Evolutionary conservation across 2,329 filamentous ascomycete genomes (phyloP), one percentile per base, ranked within the genome.

Genomic region (Trichoderma brevicompactum): DNA sequence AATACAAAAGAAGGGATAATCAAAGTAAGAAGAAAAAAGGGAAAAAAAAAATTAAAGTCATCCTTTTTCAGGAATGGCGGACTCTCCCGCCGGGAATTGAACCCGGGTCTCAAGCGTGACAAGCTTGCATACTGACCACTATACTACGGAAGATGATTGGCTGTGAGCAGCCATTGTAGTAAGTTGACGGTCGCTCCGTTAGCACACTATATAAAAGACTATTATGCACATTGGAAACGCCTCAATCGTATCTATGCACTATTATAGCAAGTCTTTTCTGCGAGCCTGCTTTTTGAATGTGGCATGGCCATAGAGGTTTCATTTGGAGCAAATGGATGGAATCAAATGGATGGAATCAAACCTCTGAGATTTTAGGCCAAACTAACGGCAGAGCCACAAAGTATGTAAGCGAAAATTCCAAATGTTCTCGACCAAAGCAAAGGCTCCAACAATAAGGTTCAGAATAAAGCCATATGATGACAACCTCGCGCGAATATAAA

Each of bases 51-150:
- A 48, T 38, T 32, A 7, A 49, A 9, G 17, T 38, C 53, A 7
- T 46, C 54, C 55, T 55, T 58, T 65, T 8, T 5, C 23, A 60
- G 58, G 65, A 66, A 12, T 9, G 60, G 60, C 60, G 60, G 49
- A 8, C 68, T 69, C 68, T 69, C 68, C 68, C 68, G 68, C 68
- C 68, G 68, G 68, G 68, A 69, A 69, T 69, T 69, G 68, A 69
- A 69, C 68, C 68, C 68, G 67, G 68, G 68, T 69, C 68, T 69
- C 68, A 68, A 69, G 68, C 68, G 68, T 69, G 68, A 69, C 67
- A 69, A 69, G 68, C 68, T 69, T 68, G 68, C 68, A 69, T 69
- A 69, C 68, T 69, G 68, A 69, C 68, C 68, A 69, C 68, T 69
- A 69, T 69, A 69, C 68, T 69, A 69, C 68, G 68, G 68, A 69